Percentiles rank a stretch among this genome's conserved stretches.
Conservation (phyloP, 345 rosid genomes). For the Salix brachista region DNA sequence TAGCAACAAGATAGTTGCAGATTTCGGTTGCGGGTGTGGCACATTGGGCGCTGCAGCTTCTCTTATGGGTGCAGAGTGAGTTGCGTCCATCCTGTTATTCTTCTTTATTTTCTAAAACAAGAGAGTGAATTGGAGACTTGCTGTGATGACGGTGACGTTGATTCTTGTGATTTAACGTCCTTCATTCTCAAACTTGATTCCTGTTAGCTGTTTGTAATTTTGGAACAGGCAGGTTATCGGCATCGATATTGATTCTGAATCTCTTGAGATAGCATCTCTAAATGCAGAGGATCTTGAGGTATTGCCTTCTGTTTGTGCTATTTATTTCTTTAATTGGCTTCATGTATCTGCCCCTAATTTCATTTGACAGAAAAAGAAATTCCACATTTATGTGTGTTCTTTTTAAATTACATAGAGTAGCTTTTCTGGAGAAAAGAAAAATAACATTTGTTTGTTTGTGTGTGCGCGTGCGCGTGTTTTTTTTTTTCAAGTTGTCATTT, state of each 20-base stretch:
- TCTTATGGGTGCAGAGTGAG: constrained; percentile 88
- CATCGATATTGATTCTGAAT: constrained; percentile 67
- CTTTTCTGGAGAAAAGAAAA: neutral
- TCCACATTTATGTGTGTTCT: no score
- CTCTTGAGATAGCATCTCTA: constrained; percentile 64
- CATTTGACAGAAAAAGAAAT: no score
- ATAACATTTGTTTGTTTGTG: neutral
- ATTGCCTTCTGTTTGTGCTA: neutral
- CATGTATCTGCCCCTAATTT: neutral
- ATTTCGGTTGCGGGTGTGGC: constrained; percentile 97
- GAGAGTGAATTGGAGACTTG: neutral
- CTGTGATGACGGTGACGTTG: neutral
- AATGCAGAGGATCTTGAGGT: constrained; percentile 94
- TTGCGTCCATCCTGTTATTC: constrained; percentile 2
- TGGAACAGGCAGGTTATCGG: constrained; percentile 67
- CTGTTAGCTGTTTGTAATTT: neutral
- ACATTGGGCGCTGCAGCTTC: constrained; percentile 83
- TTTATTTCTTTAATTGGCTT: neutral
- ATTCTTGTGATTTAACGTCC: neutral
- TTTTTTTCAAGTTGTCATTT: neutral
- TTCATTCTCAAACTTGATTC: neutral
- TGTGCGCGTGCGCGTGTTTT: no score
- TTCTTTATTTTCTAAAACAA: neutral
- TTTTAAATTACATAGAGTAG: no score
- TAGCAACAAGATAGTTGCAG: constrained; percentile 65